Percentiles rank a stretch among this genome's conserved stretches.
These are phyloP conservation scores for Viola odorata DNA, from an alignment of 345 rosid species.

Conservation along the genomic window DNA sequence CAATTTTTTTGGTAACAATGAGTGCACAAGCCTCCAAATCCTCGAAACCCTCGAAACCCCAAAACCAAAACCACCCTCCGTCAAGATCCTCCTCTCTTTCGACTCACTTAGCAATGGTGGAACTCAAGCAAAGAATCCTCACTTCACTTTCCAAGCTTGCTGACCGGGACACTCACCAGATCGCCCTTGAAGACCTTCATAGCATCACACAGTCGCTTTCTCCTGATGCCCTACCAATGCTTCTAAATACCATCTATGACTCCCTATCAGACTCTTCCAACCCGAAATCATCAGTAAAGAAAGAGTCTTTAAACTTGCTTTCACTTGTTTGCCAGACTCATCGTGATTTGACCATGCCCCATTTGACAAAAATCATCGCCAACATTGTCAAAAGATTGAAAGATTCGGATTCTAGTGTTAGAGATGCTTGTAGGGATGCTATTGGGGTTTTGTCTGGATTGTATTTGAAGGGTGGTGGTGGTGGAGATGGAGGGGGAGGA, in stretches of 20 bases:
- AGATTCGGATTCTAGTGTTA: constrained; percentile 87
- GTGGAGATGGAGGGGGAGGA: constrained; percentile 22
- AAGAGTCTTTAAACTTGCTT: constrained; percentile 70
- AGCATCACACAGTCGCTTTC: constrained; percentile 58
- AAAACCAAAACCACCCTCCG: constrained; percentile 25
- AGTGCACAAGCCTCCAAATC: constrained; percentile 47
- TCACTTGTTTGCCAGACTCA: constrained; percentile 54
- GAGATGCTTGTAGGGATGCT: constrained; percentile 88
- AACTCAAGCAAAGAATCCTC: constrained; percentile 77
- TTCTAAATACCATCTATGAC: constrained; percentile 81
- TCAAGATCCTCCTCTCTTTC: constrained; percentile 58
- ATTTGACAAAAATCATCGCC: constrained; percentile 61
- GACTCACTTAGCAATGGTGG: constrained; percentile 90
- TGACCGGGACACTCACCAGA: constrained; percentile 92
- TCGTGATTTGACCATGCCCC: constrained; percentile 57
- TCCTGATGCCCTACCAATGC: constrained; percentile 75
- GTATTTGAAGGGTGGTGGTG: constrained; percentile 47
- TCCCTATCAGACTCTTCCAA: constrained; percentile 53
- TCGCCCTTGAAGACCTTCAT: constrained; percentile 91
- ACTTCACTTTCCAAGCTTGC: constrained; percentile 86
- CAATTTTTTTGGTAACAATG: constrained; percentile 23
- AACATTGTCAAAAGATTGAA: constrained; percentile 72
- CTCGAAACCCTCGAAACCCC: constrained; percentile 34
- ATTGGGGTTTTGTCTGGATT: constrained; percentile 61
- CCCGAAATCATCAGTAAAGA: constrained; percentile 84